Percentiles rank a stretch among this genome's conserved stretches.
These are phyloP conservation scores for Macadamia integrifolia DNA, from an alignment of 164 flowering plant species.

Conservation along the genomic window DNA sequence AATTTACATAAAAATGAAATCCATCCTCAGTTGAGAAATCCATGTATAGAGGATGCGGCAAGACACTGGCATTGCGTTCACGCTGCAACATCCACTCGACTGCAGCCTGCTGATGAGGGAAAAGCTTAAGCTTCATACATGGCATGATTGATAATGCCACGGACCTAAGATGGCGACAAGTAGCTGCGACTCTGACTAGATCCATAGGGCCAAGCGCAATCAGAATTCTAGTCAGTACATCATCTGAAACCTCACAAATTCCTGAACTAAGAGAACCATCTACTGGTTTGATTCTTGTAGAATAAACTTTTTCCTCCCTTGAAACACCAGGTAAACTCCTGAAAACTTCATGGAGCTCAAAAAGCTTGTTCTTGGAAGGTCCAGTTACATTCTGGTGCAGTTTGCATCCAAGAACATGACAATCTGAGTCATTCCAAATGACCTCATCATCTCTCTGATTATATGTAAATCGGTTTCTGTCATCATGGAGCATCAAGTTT, in stretches of 20 bases:
- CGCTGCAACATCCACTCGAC: conserved; percentile 95
- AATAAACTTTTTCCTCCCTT: conserved; percentile 24
- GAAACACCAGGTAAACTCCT: conserved; percentile 60
- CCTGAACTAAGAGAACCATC: conserved; percentile 42
- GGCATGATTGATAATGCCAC: conserved; percentile 74
- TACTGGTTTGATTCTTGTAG: conserved; percentile 43
- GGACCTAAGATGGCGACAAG: conserved; percentile 78
- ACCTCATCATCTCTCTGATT: conserved; percentile 13
- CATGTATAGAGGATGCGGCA: conserved; percentile 72
- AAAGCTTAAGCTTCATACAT: conserved; percentile 83
- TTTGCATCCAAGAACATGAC: conserved; percentile 83
- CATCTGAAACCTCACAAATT: conserved; percentile 75
- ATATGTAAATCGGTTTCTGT: conserved; percentile 11
- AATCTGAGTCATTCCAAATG: conserved; percentile 57
- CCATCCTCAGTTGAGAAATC: conserved; percentile 69
- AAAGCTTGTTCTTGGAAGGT: conserved; percentile 40
- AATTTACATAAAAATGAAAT: conserved; percentile 50
- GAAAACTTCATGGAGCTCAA: conserved; percentile 91
- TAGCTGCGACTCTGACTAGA: conserved; percentile 62
- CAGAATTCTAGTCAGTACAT: conserved; percentile 51
- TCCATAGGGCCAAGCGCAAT: conserved; percentile 49
- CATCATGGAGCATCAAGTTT: conserved; percentile 26
- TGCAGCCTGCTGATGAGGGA: conserved; percentile 91
- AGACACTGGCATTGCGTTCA: conserved; percentile 46
- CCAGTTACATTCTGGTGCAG: conserved; percentile 32